A percentile compares a stretch with the other conserved stretches of the same genome.
Evolutionary conservation across 768 basidiomycete genomes (phyloP).

Genomic region (Crassisporium funariophilum): DNA sequence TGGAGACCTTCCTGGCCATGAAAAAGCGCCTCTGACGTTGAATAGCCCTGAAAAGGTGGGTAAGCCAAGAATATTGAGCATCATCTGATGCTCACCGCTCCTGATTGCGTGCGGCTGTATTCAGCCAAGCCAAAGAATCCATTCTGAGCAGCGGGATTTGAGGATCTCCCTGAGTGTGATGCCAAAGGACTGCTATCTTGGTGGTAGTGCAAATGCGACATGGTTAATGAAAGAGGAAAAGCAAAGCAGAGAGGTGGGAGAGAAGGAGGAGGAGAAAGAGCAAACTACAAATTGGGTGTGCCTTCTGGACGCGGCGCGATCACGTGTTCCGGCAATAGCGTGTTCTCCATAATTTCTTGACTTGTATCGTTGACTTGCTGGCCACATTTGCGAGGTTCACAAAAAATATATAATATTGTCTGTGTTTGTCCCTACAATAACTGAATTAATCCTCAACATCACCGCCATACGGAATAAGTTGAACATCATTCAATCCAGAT

Average conservation of each 20-base stretch:
- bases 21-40: background rate
- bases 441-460: background rate
- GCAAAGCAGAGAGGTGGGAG: background rate
- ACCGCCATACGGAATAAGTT: background rate
- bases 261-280: background rate
- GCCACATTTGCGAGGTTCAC: background rate
- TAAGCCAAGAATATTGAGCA: background rate
- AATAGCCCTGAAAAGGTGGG: background rate
- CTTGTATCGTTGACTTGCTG: background rate
- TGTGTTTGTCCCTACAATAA: background rate
- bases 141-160: constrained; percentile 1
- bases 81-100: background rate
- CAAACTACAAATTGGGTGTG: constrained; percentile 1
- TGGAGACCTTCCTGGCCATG: background rate
- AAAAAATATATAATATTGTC: background rate
- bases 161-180: background rate
- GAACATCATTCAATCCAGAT: constrained; percentile 27
- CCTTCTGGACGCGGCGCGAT: background rate
- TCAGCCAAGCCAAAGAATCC: background rate
- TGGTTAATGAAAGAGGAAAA: background rate
- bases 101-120: background rate
- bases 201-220: background rate
- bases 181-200: background rate
- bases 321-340: background rate
- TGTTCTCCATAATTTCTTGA: background rate